Conservation (phyloP, 2,329 filamentous ascomycete genomes). For the Aspergillus flavus region DNA sequence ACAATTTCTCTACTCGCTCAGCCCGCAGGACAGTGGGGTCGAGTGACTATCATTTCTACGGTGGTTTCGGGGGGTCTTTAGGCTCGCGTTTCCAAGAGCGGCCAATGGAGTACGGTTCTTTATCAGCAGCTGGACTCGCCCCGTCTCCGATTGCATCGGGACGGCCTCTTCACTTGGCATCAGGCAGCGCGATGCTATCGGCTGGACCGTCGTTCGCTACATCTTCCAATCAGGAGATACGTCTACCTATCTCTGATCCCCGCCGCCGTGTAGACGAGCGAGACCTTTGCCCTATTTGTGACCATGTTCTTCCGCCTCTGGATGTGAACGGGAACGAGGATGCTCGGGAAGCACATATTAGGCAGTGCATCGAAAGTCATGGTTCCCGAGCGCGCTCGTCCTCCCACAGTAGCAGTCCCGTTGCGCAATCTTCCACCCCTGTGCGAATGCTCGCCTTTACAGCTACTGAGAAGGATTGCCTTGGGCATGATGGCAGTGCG, state of each 20-base stretch:
- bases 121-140: slow-evolving; percentile 14
- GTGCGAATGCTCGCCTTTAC: slow-evolving; percentile 51
- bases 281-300: slow-evolving; percentile 52
- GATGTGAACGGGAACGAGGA: slow-evolving; percentile 41
- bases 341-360: slow-evolving; percentile 48
- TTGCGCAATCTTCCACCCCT: slow-evolving; percentile 26
- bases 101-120: slow-evolving; percentile 20
- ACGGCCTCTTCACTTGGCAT: slow-evolving; percentile 11
- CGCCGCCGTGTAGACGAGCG: slow-evolving; percentile 40
- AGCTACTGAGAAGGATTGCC: slow-evolving; percentile 66
- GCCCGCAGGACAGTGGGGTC: slow-evolving; percentile 31
- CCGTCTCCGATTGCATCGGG: slow-evolving; percentile 6
- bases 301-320: slow-evolving; percentile 41
- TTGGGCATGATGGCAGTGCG: slow-evolving; percentile 53
- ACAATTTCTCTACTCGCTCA: slow-evolving; percentile 19
- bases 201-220: slow-evolving; percentile 7
- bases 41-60: slow-evolving; percentile 24
- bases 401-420: slow-evolving; percentile 21
- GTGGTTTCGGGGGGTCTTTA: slow-evolving; percentile 19
- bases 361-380: slow-evolving; percentile 47
- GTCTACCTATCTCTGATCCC: slow-evolving; percentile 9
- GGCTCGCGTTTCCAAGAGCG: slow-evolving; percentile 19
- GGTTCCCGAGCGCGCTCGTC: slow-evolving; percentile 25
- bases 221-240: background rate
- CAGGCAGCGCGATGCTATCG: slow-evolving; percentile 9